Conservation (phyloP, 2,329 filamentous ascomycete species). For the Cercospora sp. region DNA sequence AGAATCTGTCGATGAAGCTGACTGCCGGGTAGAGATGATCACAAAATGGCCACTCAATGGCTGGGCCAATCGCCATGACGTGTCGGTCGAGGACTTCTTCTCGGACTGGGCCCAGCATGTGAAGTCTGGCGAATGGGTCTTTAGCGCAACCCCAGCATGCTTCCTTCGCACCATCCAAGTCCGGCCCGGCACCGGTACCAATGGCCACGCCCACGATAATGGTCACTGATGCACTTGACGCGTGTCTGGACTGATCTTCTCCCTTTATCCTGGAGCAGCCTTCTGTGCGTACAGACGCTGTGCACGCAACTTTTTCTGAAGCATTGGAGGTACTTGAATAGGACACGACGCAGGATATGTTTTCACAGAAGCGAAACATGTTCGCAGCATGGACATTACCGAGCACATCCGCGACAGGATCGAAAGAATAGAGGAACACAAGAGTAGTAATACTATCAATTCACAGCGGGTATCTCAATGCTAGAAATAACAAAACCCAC, state of each 20-base stretch:
- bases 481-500: not conserved
- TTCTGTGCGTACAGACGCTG: not conserved
- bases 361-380: not conserved
- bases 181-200: not conserved
- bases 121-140: not conserved
- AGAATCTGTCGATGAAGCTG: not conserved
- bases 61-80: not conserved
- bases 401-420: not conserved
- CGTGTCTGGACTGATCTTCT: not conserved
- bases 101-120: not conserved
- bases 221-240: not conserved
- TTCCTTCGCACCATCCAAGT: not conserved
- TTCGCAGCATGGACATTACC: not conserved
- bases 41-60: not conserved
- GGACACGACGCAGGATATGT: not conserved
- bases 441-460: not conserved
- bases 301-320: not conserved
- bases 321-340: not conserved
- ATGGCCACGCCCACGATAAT: not conserved
- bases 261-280: not conserved
- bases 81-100: not conserved
- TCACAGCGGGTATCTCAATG: not conserved
- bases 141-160: not conserved
- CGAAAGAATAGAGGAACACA: not conserved
- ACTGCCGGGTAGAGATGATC: not conserved